Base-by-base conservation (phyloP, 306 rosid genomes). In the Rubus parviflorus region DNA sequence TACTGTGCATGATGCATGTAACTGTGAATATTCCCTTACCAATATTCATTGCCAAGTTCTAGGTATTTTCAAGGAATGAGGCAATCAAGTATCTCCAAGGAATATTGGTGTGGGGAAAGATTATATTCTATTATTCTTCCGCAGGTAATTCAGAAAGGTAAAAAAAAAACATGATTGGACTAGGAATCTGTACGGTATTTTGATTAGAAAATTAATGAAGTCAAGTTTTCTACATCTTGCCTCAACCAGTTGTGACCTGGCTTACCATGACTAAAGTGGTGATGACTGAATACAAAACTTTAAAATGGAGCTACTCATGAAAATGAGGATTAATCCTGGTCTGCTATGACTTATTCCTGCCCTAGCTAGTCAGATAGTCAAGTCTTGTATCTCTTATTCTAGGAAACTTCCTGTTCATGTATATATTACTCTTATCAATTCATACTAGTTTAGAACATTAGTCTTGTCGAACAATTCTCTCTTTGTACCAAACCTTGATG, bases 61-160 rank as follows among this genome's bases (percentile, higher is more conserved):
- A 70, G 46, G 61, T 4, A 70, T 70, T 37, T 70, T 69, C 57
- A 69, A 47, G 56, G 57, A 13, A 23, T 46, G 16, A 10, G 68
- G 45, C 20, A 35, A 63, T 38, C 68, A 63, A 63, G 46, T 63
- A 63, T 63, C 68, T 62, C 43, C 38, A 58, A 23, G 43, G 68
- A 35, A 62, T 30, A 61, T 61, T 30, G 42, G 41, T 4, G 0
- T 13, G 43, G 43, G 67, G 23, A 11, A 13, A 35, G 38, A 3
- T 11, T 22, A 58, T 4, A 61, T 5, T 30, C 35, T 30, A 30
- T 30, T 30, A 30, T 30, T 61, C 9, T 30, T 15, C 43, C n/a
- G 1, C 19, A 15, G 13, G 15, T 63, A 37, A 23, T 58, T 53
- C 19, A 19, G 8, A 53, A 53, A 53, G 30, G 51, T 41, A n/a